Evolutionary conservation across 1,139 yeast species (phyloP).

Genomic region (Zygoascus meyerae): DNA sequence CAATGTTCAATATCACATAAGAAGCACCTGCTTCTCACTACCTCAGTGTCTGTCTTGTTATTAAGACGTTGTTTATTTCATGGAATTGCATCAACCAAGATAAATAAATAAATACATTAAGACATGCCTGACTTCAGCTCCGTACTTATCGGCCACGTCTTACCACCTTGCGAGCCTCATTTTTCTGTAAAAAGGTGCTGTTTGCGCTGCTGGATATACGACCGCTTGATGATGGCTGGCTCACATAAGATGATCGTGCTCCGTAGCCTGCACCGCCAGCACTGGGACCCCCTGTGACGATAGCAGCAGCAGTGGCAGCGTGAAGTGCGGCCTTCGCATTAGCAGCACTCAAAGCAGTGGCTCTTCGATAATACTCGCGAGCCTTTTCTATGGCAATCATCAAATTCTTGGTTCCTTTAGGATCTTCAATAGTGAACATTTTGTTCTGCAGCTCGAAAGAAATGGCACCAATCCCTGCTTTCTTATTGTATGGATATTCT

Average conservation of each 20-base stretch:
- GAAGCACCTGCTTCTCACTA: no score
- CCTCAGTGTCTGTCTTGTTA: no score
- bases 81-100: conserved; percentile 3
- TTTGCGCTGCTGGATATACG: conserved; percentile 17
- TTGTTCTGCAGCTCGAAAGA: conserved; percentile 33
- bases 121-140: background rate
- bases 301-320: conserved; percentile 29
- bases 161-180: conserved; percentile 20
- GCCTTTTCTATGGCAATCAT: conserved; percentile 29
- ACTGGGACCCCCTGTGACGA: background rate
- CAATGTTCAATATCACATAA: no score
- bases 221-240: background rate
- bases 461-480: conserved; percentile 27
- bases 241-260: background rate
- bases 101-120: conserved; percentile 7
- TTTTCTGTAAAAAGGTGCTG: conserved; percentile 22
- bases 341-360: conserved; percentile 20
- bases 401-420: conserved; percentile 32
- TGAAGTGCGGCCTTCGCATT: conserved; percentile 34
- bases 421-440: conserved; percentile 34
- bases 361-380: conserved; percentile 26
- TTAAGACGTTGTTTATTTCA: background rate
- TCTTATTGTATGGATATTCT: conserved; percentile 31
- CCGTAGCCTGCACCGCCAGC: conserved; percentile 3
- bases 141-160: conserved; percentile 11